Evolutionary conservation across 441 rosid genomes (phyloP), one percentile per base, ranked within the genome.

Genomic region (Adansonia rubrostipa): DNA sequence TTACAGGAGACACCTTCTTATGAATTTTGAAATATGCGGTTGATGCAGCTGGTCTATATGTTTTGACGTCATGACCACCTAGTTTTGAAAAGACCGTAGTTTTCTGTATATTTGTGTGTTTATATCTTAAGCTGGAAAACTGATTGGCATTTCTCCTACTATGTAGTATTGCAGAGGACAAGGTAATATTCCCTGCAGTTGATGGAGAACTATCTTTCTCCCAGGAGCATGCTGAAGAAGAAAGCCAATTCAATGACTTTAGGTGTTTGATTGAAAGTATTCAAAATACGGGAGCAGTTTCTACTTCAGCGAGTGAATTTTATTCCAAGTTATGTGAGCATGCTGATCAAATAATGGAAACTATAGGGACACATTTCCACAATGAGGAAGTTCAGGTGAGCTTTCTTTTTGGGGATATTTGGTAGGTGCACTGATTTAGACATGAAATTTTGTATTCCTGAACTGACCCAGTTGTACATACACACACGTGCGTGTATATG

Each of bases 111-210:
- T 44, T 57, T 0, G 3, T 6, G 10, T 40, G 10, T 22, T 36
- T 73, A 73, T 40, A 73, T 56, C 17, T 54, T 57, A 36, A 56
- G 65, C 19, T 17, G 51, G 53, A 53, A 40, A 57, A 15, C 57
- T 42, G 50, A 11, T 44, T 22, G 70, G 72, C 28, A 5, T 75
- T 20, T 42, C 66, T 70, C 7, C 54, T 17, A 3, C 61, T 70
- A 53, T 80, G 84, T 84, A 92, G 96, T 80, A 85, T 92, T 84
- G 96, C 94, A 9, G 94, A 92, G 84, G 96, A 89, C 80, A 87
- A 90, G 74, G 85, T 92, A 64, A 90, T 90, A 82, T 92, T 92
- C 85, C 96, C 96, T 74, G 92, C 96, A 22, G 86, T 92, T 81
- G 93, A 87, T 80, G 85, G 76, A 61, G 92, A 89, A 75, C 77